phyloP scores from a whole-genome alignment of 345 rosid genomes.

The Anastatica hierochuntica region DNA sequence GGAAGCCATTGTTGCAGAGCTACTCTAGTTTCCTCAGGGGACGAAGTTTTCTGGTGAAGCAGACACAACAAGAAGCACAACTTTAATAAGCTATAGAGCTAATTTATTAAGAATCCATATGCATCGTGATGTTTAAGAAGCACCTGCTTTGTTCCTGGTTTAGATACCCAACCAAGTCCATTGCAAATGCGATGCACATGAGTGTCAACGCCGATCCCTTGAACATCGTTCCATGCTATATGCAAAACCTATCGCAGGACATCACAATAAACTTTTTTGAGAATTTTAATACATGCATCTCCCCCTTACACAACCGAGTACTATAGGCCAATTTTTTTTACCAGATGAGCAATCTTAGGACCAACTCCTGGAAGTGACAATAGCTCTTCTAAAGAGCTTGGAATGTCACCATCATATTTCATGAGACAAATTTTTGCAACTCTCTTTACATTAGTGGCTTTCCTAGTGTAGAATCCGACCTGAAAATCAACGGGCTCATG shows the following conservation, averaged over 20 bases:
- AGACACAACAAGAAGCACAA: conserved; percentile 9
- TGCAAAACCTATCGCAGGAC: conserved; percentile 62
- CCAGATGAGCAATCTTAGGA: conserved; percentile 65
- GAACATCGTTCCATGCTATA: conserved; percentile 79
- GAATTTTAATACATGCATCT: background rate
- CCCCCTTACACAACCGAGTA: background rate
- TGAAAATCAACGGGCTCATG: conserved; percentile 19
- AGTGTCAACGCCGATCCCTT: conserved; percentile 93
- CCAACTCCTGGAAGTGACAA: conserved; percentile 93
- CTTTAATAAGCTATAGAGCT: no score
- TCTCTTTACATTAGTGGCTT: conserved; percentile 83
- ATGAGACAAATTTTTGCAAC: conserved; percentile 67
- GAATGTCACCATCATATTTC: conserved; percentile 80
- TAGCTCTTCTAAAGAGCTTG: conserved; percentile 71
- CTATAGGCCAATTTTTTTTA: conserved; percentile 6
- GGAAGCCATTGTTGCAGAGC: no score
- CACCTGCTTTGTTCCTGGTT: conserved; percentile 75
- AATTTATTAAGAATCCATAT: no score
- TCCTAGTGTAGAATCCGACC: conserved; percentile 92
- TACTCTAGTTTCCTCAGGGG: conserved; percentile 95
- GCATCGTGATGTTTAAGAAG: background rate
- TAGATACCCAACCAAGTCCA: no score
- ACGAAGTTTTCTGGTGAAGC: conserved; percentile 49
- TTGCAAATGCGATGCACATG: conserved; percentile 93
- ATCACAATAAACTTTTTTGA: background rate